Evolutionary conservation across 108 stramenopile genomes (phyloP).

Genomic region (Nitzschia sp.): DNA sequence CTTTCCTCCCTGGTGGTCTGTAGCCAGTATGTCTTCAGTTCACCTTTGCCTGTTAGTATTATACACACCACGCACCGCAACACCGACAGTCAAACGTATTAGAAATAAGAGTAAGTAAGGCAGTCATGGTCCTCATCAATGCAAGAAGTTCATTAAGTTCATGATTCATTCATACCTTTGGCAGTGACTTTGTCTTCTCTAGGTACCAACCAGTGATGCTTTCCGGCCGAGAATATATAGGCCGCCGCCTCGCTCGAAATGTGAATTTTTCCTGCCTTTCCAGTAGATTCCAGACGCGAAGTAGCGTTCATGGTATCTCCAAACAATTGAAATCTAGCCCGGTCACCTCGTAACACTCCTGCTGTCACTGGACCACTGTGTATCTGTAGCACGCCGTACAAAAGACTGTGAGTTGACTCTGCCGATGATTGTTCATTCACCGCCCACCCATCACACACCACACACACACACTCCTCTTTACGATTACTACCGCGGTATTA

Average conservation of each 20-base stretch:
- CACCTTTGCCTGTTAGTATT: conserved; percentile 30
- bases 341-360: conserved; percentile 39
- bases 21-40: conserved; percentile 44
- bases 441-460: too few relatives aligned
- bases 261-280: conserved; percentile 32
- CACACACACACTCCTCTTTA: too few relatives aligned
- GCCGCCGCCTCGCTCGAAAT: conserved; percentile 44
- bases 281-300: conserved; percentile 52
- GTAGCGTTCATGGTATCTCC: conserved; percentile 53
- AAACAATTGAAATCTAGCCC: conserved; percentile 33
- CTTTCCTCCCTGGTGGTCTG: too few relatives aligned
- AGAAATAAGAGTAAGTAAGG: too few relatives aligned
- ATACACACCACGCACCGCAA: too few relatives aligned
- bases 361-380: conserved; percentile 54
- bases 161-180: conserved; percentile 36
- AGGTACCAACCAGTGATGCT: conserved; percentile 25
- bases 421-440: too few relatives aligned
- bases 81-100: too few relatives aligned
- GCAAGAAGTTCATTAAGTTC: neutral
- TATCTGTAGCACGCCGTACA: too few relatives aligned
- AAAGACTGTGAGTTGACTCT: too few relatives aligned
- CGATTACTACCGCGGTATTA: too few relatives aligned
- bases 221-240: conserved; percentile 20
- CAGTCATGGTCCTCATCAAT: too few relatives aligned
- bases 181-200: conserved; percentile 35